These are phyloP conservation scores for Arctium minus DNA, from an alignment of 129 eudicot species.

Conservation along the genomic window DNA sequence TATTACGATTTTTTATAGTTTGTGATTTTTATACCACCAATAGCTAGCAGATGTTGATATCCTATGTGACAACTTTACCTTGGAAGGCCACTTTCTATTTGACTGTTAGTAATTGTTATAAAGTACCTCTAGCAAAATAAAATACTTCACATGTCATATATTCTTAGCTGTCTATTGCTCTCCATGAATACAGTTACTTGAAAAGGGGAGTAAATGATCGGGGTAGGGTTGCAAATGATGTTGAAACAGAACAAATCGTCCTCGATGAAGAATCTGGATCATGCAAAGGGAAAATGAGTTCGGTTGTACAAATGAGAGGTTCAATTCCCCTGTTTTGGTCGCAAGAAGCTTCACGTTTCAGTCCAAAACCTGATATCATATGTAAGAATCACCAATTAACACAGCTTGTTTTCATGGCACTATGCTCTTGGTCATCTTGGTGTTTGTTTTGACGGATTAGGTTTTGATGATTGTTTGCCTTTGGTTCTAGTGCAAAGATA, in stretches of 20 bases:
- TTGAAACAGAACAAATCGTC: constrained; percentile 94
- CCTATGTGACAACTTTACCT: neutral
- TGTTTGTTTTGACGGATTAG: neutral
- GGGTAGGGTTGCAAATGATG: constrained; percentile 99
- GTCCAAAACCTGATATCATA: constrained; percentile 93
- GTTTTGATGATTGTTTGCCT: constrained; percentile 16
- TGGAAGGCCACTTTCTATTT: neutral
- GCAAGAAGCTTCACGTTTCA: constrained; percentile 95
- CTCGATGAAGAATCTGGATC: constrained; percentile 94
- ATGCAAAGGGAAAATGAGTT: constrained; percentile 84
- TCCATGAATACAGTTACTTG: constrained; percentile 60
- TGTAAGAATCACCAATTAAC: constrained; percentile 39
- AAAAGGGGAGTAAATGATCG: constrained; percentile 96
- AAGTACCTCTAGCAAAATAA: neutral
- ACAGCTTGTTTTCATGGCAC: neutral
- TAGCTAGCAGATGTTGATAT: neutral
- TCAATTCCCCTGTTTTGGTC: constrained; percentile 99
- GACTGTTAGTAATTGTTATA: neutral
- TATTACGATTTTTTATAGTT: neutral
- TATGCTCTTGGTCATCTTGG: constrained; percentile 4
- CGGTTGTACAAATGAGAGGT: constrained; percentile 99
- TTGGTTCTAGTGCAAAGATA: constrained; percentile 73
- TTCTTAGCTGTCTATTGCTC: constrained; percentile 10
- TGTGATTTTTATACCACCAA: neutral
- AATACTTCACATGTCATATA: neutral